Conservation (phyloP, 2,329 filamentous ascomycete species). For the Exutisphaerella laricina region DNA sequence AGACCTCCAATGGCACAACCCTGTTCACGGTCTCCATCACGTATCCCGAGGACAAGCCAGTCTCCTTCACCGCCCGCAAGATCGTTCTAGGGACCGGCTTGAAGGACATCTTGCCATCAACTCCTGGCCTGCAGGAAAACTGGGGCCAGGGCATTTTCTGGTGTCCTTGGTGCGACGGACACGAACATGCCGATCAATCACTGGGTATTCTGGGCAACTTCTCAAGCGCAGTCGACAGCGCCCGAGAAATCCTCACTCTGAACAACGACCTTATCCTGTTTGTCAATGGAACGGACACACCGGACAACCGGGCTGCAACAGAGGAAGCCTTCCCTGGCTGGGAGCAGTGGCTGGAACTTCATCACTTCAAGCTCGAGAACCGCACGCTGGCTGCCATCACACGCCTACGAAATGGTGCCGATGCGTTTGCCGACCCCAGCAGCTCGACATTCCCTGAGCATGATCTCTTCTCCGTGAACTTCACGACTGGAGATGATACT, state of each 20-base stretch:
- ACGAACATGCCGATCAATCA: conserved; percentile 14
- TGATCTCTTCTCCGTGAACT: conserved; percentile 13
- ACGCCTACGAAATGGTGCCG: conserved; percentile 10
- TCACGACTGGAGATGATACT: conserved; percentile 5
- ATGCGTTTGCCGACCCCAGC: conserved; percentile 8
- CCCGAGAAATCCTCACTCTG: conserved; percentile 10
- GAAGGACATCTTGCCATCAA: conserved; percentile 19
- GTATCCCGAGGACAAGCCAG: conserved; percentile 9
- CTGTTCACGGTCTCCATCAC: conserved; percentile 9
- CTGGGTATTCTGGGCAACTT: conserved; percentile 12
- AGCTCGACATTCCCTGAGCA: conserved; percentile 12
- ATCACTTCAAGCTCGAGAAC: conserved; percentile 14
- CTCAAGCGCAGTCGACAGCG: conserved; percentile 7
- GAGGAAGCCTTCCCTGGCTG: conserved; percentile 12
- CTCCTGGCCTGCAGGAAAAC: conserved; percentile 20
- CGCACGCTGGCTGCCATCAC: conserved; percentile 8
- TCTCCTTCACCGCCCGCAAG: conserved; percentile 16
- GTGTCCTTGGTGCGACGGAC: conserved; percentile 25
- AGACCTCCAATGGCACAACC: conserved; percentile 4
- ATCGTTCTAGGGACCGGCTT: conserved; percentile 23
- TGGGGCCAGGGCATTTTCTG: conserved; percentile 26
- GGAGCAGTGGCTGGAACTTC: conserved; percentile 10
- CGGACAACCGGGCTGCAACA: conserved; percentile 8
- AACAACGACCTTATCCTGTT: conserved; percentile 14
- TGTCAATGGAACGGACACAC: conserved; percentile 15